phyloP scores from a whole-genome alignment of 495 filamentous ascomycete species.

The Aspergillus panamensis region DNA sequence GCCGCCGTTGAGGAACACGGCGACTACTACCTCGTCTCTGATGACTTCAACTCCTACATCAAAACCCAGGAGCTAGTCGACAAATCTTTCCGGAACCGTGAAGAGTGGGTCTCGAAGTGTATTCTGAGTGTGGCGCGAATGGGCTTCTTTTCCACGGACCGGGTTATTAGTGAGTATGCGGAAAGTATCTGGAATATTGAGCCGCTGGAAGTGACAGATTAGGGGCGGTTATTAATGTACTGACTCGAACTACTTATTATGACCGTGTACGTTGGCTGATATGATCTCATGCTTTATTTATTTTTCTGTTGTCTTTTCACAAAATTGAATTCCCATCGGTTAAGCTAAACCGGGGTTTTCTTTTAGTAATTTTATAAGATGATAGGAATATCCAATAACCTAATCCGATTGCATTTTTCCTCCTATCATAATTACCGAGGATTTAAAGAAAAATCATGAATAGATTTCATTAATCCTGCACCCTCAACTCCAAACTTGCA shows the following conservation, averaged over 20 bases:
- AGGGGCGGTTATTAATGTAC: neutral
- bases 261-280: too few relatives aligned
- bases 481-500: too few relatives aligned
- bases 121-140: slow-evolving; percentile 86
- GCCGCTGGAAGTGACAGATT: slow-evolving; percentile 52
- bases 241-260: neutral
- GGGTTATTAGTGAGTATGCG: slow-evolving; percentile 98
- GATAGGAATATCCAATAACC: too few relatives aligned
- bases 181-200: slow-evolving; percentile 96
- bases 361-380: too few relatives aligned
- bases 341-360: too few relatives aligned
- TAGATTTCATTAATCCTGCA: too few relatives aligned
- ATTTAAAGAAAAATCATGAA: too few relatives aligned
- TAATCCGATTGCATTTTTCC: too few relatives aligned
- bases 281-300: too few relatives aligned
- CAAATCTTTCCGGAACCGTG: slow-evolving; percentile 82
- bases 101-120: slow-evolving; percentile 85
- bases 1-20: slow-evolving; percentile 84
- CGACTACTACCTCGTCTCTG: slow-evolving; percentile 95
- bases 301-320: too few relatives aligned
- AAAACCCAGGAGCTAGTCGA: slow-evolving; percentile 88
- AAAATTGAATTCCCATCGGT: too few relatives aligned
- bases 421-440: too few relatives aligned
- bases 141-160: slow-evolving; percentile 95
- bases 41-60: slow-evolving; percentile 93